A percentile compares a stretch with the other conserved stretches of the same genome.
phyloP scores from a whole-genome alignment of 1,284 basidiomycete species.

The Sphagnurus paluster region DNA sequence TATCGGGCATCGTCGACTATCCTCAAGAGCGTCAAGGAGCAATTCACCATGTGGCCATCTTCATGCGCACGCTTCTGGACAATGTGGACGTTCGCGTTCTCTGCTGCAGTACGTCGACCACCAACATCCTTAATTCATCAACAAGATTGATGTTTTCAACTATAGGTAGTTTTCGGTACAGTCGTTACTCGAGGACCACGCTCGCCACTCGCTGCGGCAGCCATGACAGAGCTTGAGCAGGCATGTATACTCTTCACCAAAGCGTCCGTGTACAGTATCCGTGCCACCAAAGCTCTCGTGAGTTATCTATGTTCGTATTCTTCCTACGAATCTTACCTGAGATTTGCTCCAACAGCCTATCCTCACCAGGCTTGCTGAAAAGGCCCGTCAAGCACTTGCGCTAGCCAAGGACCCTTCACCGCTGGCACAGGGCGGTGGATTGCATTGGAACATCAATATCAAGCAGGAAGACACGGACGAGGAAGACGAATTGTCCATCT shows the following conservation, averaged over 20 bases:
- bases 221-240: constrained; percentile 63
- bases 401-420: constrained; percentile 32
- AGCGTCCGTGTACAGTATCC: constrained; percentile 51
- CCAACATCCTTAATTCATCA: neutral
- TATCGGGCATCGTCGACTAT: constrained; percentile 60
- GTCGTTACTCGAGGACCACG: constrained; percentile 64
- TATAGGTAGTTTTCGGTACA: constrained; percentile 65
- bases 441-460: constrained; percentile 43
- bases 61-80: constrained; percentile 56
- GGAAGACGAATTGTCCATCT: constrained; percentile 61
- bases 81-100: constrained; percentile 68
- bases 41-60: constrained; percentile 52
- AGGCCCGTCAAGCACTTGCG: constrained; percentile 50
- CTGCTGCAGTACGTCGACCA: constrained; percentile 51
- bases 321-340: neutral
- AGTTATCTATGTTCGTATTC: constrained; percentile 26
- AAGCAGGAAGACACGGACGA: constrained; percentile 34
- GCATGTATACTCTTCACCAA: constrained; percentile 60
- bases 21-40: constrained; percentile 53
- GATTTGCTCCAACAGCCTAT: constrained; percentile 41
- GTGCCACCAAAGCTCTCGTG: constrained; percentile 62
- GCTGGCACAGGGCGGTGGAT: constrained; percentile 30
- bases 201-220: constrained; percentile 56
- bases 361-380: constrained; percentile 52
- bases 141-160: constrained; percentile 8